Evolutionary conservation across 345 rosid genomes (phyloP).

Genomic region (Lepidium sativum): DNA sequence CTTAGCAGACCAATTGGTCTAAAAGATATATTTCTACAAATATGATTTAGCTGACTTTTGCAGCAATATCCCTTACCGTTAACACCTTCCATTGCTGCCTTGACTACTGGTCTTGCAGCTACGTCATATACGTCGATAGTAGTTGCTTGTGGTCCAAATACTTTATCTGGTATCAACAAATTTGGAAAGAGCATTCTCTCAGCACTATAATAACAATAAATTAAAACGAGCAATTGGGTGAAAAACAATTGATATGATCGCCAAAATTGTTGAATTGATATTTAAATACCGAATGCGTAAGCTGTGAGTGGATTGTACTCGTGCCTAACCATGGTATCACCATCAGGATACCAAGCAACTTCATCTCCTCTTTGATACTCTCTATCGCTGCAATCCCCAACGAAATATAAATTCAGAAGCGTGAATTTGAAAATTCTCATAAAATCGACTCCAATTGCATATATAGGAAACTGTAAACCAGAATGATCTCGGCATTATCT

Average conservation of each 20-base stretch:
- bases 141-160: conserved; percentile 71
- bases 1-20: background rate
- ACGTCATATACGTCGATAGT: conserved; percentile 85
- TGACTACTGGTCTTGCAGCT: conserved; percentile 93
- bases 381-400: conserved; percentile 53
- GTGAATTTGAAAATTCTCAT: background rate
- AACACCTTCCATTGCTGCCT: conserved; percentile 98
- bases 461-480: background rate
- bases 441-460: conserved; percentile 2
- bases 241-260: background rate
- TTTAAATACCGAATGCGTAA: conserved; percentile 72
- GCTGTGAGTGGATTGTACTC: conserved; percentile 85
- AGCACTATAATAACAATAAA: background rate
- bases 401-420: background rate
- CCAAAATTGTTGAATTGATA: background rate
- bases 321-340: conserved; percentile 80
- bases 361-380: conserved; percentile 96
- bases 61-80: conserved; percentile 52
- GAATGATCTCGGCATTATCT: background rate
- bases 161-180: conserved; percentile 54
- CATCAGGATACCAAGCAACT: conserved; percentile 95
- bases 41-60: background rate
- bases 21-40: background rate
- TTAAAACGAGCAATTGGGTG: background rate
- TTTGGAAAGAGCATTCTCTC: background rate